Evolutionary conservation across 352 stramenopile genomes (phyloP), one percentile per base, ranked within the genome.

Genomic region (Thalassiosira hispida): DNA sequence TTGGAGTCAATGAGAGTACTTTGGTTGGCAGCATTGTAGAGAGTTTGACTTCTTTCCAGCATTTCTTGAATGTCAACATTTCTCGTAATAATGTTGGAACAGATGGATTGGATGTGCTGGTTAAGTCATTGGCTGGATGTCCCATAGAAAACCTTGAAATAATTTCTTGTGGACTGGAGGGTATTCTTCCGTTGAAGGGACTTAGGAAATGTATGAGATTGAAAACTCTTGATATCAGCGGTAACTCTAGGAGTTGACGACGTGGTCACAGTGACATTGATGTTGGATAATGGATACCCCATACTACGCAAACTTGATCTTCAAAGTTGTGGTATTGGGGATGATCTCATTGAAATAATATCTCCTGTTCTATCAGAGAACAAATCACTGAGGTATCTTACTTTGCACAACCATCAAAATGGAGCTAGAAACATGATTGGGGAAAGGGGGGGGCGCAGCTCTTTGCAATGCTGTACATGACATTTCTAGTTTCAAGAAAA

Each of bases 401-500:
- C 31, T 38, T 38, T 38, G 31, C 31, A 8, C n/a, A n/a, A n/a
- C n/a, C n/a, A n/a, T n/a, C n/a, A n/a, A n/a, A n/a, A n/a, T n/a
- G n/a, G n/a, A n/a, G n/a, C n/a, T n/a, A n/a, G 31, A 38, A 38
- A 38, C 31, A 38, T 9, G 3, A 38, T 38, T 9, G 31, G 65
- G 35, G 18, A 20, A 55, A 31, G 42, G 44, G 42, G 67, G 67
- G 25, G 18, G 16, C 3, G 20, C 51, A 6, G 67, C 44, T 1
- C 55, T 77, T 0, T 47, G 11, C 16, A 67, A 68, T 46, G 55
- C 44, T 0, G 25, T 77, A 2, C 46, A 59, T 18, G 67, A 69
- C 46, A 49, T 8, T 20, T 59, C 55, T 31, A 68, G 55, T 29
- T 77, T 77, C 38, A 38, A 69, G 40, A 77, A 69, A 1, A 77